These are phyloP conservation scores for Coriaria nepalensis DNA, from an alignment of 306 rosid genomes.

Conservation along the genomic window DNA sequence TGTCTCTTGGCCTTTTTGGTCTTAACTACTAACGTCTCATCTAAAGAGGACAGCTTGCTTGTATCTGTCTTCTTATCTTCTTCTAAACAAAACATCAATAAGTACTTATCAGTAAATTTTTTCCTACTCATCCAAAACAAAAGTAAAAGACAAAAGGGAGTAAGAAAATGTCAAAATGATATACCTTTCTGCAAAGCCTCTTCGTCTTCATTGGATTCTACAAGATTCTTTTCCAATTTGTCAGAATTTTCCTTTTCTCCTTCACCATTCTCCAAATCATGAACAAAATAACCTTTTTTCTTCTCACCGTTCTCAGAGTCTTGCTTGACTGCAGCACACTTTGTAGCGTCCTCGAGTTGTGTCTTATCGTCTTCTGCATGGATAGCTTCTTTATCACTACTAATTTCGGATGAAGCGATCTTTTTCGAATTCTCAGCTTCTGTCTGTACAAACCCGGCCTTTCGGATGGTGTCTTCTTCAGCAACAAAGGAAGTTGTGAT, in stretches of 20 bases:
- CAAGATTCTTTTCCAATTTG: slow-evolving; percentile 4
- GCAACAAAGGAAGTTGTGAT: slow-evolving; percentile 95
- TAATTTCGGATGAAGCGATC: slow-evolving; percentile 3
- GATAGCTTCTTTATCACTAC: slow-evolving; percentile 4
- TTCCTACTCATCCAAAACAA: no score
- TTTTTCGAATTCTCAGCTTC: slow-evolving; percentile 16
- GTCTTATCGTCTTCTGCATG: background rate
- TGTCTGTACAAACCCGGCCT: slow-evolving; percentile 18
- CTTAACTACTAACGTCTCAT: slow-evolving; percentile 5
- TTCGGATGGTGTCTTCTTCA: slow-evolving; percentile 64
- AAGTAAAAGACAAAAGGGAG: no score
- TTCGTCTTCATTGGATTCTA: slow-evolving; percentile 1
- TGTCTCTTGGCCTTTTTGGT: slow-evolving; percentile 35
- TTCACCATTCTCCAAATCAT: slow-evolving; percentile 4
- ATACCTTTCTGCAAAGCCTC: slow-evolving; percentile 3
- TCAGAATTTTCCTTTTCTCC: background rate
- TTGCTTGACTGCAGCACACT: slow-evolving; percentile 19
- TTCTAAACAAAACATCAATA: no score
- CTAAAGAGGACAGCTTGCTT: slow-evolving; percentile 8
- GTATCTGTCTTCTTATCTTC: slow-evolving; percentile 5
- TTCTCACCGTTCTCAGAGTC: background rate
- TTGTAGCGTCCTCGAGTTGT: slow-evolving; percentile 31
- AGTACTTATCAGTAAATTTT: no score
- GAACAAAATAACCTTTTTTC: slow-evolving; percentile 18
- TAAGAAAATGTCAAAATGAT: background rate